Base-by-base conservation (phyloP, 495 filamentous ascomycete genomes). In the Jackrogersella multiformis region DNA sequence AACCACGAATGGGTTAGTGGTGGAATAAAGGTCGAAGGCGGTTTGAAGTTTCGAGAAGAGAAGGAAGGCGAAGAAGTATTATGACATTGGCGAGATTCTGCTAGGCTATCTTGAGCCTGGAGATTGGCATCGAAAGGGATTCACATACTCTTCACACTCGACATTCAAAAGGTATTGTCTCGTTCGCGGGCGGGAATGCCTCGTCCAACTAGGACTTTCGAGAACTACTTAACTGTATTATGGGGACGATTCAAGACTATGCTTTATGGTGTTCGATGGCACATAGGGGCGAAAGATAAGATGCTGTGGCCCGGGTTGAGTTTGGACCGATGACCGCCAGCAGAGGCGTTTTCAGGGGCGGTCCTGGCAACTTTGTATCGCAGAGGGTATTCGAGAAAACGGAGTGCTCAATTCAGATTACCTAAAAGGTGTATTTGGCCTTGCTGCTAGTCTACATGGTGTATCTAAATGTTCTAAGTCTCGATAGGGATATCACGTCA, bases 1-100 rank as follows among this genome's bases (percentile, higher is more conserved):
- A 81, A 84, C 51, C 84, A 85, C 53, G 84, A 87, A 52, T 99
- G 93, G 93, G 91, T 99, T 4, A 78, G 76, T 26, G 84, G 83
- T 18, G 94, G 87, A 4, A 89, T 99, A 36, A 68, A 82, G 58
- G 87, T 94, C 3, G 86, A 88, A 5, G 89, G 85, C 13, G 90
- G 92, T 5, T 78, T 96, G 56, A 85, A 85, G 69, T 83, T 88
- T 62, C 82, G 87, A 44, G 89, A 92, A 66, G 89, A 90, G 73
- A 87, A 88, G 56, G 79, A 79, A 44, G 81, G 80, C 0, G 81
- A 83, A 61, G 84, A 85, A 62, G 80, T 85, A 1, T 74, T 70
- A 66, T 71, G 64, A 74, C 66, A 51, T 35, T 56, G 28, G 56
- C 61, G 23, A 18, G 34, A 45, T 26, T 52, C 2, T 56, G n/a